Evolutionary conservation across 2,329 filamentous ascomycete species (phyloP).

Genomic region (Alternaria sp.): DNA sequence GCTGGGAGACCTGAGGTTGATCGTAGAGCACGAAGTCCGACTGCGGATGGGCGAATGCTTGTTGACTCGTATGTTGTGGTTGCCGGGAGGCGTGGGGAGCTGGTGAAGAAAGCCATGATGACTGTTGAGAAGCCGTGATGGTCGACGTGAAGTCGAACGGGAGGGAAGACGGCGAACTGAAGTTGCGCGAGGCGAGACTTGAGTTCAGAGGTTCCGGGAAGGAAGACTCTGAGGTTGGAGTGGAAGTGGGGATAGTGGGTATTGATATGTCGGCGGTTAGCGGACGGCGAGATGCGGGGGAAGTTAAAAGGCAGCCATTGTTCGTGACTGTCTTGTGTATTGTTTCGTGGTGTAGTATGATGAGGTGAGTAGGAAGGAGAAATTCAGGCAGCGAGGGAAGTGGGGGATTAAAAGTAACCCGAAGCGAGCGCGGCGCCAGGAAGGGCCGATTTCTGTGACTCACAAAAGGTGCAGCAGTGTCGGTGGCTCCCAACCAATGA

Average conservation of each 20-base stretch:
- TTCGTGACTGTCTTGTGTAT: slow-evolving; percentile 41
- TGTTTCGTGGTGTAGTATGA: slow-evolving; percentile 24
- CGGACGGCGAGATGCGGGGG: slow-evolving; percentile 32
- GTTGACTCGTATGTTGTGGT: slow-evolving; percentile 54
- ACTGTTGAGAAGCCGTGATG: slow-evolving; percentile 77
- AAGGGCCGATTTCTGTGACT: slow-evolving; percentile 24
- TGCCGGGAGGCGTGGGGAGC: slow-evolving; percentile 58
- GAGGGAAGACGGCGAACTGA: slow-evolving; percentile 62
- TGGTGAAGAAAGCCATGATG: slow-evolving; percentile 80
- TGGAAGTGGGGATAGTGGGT: slow-evolving; percentile 35
- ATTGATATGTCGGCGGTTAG: slow-evolving; percentile 35
- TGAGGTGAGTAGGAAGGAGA: slow-evolving; percentile 29
- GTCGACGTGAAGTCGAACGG: slow-evolving; percentile 74
- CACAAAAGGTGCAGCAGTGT: slow-evolving; percentile 23
- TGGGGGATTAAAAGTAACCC: slow-evolving; percentile 30
- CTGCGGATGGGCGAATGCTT: slow-evolving; percentile 56
- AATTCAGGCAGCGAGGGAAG: slow-evolving; percentile 41
- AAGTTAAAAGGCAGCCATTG: slow-evolving; percentile 50
- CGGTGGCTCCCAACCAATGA: slow-evolving; percentile 16
- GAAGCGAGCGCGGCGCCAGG: slow-evolving; percentile 25
- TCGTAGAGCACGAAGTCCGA: slow-evolving; percentile 83
- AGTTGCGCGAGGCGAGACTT: slow-evolving; percentile 66
- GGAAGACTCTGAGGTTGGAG: slow-evolving; percentile 48
- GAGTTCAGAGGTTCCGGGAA: slow-evolving; percentile 66
- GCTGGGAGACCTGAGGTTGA: slow-evolving; percentile 52